Base-by-base conservation (phyloP, 202 grass and related monocot species). In the Dendrocalamus latiflorus region DNA sequence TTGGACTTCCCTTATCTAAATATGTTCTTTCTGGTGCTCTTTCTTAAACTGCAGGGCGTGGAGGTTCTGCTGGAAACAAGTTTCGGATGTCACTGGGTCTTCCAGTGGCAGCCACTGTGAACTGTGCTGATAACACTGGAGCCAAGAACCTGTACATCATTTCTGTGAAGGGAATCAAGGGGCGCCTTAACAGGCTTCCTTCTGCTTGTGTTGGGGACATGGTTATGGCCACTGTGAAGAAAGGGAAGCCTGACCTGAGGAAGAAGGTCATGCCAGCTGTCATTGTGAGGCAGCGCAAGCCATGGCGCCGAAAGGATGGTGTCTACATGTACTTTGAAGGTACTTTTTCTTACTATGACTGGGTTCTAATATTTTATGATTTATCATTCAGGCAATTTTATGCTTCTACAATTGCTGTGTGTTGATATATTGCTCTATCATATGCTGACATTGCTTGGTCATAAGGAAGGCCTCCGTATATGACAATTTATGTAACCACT, bases 321-420 rank as follows among this genome's bases (percentile, higher is more conserved):
- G 91, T 97, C 73, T 97, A 90, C 91, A 97, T 97, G 94, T 97
- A 97, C 79, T 97, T 97, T 69, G 94, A 94, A 92, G 94, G 94
- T 97, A 90, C 6, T 41, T 64, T 62, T 38, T 83, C n/a, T n/a
- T n/a, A n/a, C 21, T 18, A 9, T 65, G 25, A 33, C 17, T 43
- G 2, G 3, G 1, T 45, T 71, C 3, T 2, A 47, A 21, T 65
- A 45, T 22, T 5, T 36, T 43, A 10, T 42, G 51, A 21, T 75
- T 41, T 51, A 5, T 59, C 12, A 7, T 47, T 76, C 38, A 20
- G 30, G 12, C 30, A 42, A 17, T 20, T 24, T 0, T 6, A 8
- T 65, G 17, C 17, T 34, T 76, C 1, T 72, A 34, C 7, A 42
- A 5, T 51, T 49, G 34, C 5, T 42, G 10, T 64, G 2, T 21